A percentile compares a stretch with the other conserved stretches of the same genome.
Evolutionary conservation across 78 protist species (phyloP).

Genomic region (Guillardia theta): DNA sequence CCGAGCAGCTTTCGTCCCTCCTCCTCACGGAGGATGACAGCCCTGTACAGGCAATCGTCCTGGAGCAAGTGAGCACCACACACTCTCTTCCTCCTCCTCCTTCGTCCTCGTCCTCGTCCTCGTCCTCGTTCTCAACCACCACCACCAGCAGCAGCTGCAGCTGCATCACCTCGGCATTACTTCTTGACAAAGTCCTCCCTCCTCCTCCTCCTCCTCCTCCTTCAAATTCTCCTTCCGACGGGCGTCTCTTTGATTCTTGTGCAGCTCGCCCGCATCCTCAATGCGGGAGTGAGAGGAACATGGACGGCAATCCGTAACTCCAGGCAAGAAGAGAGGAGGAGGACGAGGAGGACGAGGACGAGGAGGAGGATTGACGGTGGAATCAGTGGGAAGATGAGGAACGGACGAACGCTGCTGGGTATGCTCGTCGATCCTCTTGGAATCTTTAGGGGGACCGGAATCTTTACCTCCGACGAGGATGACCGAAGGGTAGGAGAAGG

Average conservation of each 20-base stretch:
- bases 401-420: conserved; percentile 27
- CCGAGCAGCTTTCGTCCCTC: background rate
- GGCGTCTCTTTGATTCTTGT: too few species aligned
- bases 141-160: too few species aligned
- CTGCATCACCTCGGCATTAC: too few species aligned
- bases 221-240: too few species aligned
- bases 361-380: background rate
- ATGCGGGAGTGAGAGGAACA: background rate
- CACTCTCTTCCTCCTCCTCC: background rate
- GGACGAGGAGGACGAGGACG: background rate
- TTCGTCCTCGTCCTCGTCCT: too few species aligned
- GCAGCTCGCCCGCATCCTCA: background rate
- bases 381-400: background rate
- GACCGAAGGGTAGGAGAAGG: background rate
- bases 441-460: background rate
- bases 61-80: background rate
- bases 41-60: background rate
- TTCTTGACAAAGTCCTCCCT: too few species aligned
- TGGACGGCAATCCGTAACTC: background rate
- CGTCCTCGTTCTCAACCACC: too few species aligned
- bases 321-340: background rate
- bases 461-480: background rate
- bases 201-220: too few species aligned
- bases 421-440: conserved; percentile 43
- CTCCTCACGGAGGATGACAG: background rate